These are phyloP conservation scores for Ulota crispa DNA, from an alignment of 225 moss, liverwort and hornwort species.

Conservation along the genomic window DNA sequence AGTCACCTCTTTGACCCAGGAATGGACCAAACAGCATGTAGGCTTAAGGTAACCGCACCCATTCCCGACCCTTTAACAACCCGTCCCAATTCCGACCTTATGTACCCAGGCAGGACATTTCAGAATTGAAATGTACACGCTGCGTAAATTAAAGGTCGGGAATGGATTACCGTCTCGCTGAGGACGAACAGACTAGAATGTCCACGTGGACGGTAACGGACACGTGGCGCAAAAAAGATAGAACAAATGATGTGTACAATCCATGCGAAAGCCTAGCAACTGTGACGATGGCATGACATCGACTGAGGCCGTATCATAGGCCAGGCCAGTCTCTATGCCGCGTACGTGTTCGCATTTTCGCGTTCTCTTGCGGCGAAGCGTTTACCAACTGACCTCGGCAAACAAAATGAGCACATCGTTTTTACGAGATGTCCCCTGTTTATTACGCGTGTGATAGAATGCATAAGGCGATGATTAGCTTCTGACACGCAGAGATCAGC, in stretches of 20 bases:
- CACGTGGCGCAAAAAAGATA: constrained; percentile 16
- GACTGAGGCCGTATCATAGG: not conserved
- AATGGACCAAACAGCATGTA: not conserved
- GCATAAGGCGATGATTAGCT: not conserved
- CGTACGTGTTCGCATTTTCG: not conserved
- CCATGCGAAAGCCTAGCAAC: not conserved
- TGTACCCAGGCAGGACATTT: no score
- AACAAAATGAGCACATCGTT: not conserved
- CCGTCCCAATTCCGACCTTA: no score
- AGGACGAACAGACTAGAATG: not conserved
- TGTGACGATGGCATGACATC: constrained; percentile 12
- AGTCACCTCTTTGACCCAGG: not conserved
- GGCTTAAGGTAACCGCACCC: no score
- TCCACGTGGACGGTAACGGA: not conserved
- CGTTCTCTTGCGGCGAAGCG: not conserved
- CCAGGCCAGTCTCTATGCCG: not conserved
- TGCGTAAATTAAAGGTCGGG: no score
- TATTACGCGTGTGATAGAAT: constrained; percentile 2
- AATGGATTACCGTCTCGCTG: not conserved
- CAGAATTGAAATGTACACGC: no score
- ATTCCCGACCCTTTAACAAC: no score
- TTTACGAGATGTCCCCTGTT: not conserved
- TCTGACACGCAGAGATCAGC: constrained; percentile 15
- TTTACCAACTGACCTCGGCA: not conserved
- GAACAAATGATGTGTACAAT: constrained; percentile 3